These are phyloP conservation scores for Millerozyma acaciae DNA, from an alignment of 805 yeast genomes.

Conservation along the genomic window DNA sequence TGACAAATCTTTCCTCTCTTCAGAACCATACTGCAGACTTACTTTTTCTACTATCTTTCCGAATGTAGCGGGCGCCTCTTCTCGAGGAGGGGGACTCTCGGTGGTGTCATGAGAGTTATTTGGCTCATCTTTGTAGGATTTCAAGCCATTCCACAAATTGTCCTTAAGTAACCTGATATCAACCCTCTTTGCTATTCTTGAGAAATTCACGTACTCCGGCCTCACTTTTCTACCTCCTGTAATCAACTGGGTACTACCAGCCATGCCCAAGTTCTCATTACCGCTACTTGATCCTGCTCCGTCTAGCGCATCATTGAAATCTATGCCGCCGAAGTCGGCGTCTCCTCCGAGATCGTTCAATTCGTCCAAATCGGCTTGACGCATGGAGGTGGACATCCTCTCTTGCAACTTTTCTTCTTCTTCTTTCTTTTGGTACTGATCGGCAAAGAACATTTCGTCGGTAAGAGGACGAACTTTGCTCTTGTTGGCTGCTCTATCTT, in stretches of 20 bases:
- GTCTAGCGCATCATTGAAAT: conserved; percentile 40
- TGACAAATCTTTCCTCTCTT: conserved; percentile 39
- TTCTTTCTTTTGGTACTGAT: conserved; percentile 46
- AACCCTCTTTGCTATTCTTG: conserved; percentile 73
- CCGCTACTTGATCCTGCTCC: conserved; percentile 7
- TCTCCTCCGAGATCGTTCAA: conserved; percentile 31
- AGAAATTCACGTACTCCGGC: conserved; percentile 49
- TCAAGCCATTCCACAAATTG: conserved; percentile 56
- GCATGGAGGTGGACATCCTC: conserved; percentile 32
- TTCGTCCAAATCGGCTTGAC: conserved; percentile 41
- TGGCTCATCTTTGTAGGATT: conserved; percentile 1
- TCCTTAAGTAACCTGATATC: conserved; percentile 71
- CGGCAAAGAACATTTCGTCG: conserved; percentile 74
- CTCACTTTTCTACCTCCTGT: conserved; percentile 18
- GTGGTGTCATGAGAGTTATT: conserved; percentile 1
- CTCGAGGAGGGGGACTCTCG: neutral
- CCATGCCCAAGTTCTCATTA: conserved; percentile 10
- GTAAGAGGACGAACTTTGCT: conserved; percentile 30
- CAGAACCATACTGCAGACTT: conserved; percentile 31
- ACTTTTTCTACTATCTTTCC: conserved; percentile 32
- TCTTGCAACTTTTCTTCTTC: conserved; percentile 36
- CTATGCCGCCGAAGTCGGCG: conserved; percentile 35
- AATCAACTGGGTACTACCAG: conserved; percentile 15
- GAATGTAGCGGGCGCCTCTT: conserved; percentile 30
- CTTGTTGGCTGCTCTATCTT: conserved; percentile 9